phyloP scores from a whole-genome alignment of 768 basidiomycete genomes.

The Mrakia gelida region DNA sequence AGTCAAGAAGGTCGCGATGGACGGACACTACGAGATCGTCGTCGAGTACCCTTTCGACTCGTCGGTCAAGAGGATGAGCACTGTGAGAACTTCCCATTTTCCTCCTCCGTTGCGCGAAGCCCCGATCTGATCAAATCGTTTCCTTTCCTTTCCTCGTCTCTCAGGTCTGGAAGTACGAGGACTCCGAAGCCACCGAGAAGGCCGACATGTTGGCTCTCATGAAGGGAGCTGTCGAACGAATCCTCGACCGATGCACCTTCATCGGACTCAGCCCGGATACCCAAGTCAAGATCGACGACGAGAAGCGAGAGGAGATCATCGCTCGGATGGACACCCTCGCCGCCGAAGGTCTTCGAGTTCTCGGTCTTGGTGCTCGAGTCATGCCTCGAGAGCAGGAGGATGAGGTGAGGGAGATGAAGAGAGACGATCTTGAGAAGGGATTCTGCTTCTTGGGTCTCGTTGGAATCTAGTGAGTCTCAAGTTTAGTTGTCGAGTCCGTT shows the following conservation, averaged over 20 bases:
- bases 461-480: constrained; percentile 48
- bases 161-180: constrained; percentile 11
- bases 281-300: constrained; percentile 39
- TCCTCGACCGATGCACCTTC: constrained; percentile 52
- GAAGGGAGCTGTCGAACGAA: constrained; percentile 50
- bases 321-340: constrained; percentile 43
- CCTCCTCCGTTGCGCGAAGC: constrained; percentile 36
- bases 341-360: constrained; percentile 47
- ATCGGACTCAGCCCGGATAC: constrained; percentile 38
- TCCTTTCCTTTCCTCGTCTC: constrained; percentile 39
- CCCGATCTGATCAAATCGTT: not conserved
- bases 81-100: not conserved
- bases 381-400: constrained; percentile 44
- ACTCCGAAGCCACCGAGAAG: not conserved
- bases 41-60: constrained; percentile 54
- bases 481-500: too few species aligned
- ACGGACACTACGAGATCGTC: constrained; percentile 44
- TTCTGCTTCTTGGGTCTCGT: constrained; percentile 55
- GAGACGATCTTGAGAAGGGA: constrained; percentile 52
- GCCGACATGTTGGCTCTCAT: constrained; percentile 39
- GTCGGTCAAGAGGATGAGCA: constrained; percentile 53
- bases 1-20: constrained; percentile 18
- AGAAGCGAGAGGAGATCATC: constrained; percentile 38
- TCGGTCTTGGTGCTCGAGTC: constrained; percentile 41
- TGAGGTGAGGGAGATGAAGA: constrained; percentile 39